A percentile compares a stretch with the other conserved stretches of the same genome.
phyloP scores from a whole-genome alignment of 306 rosid genomes.

The Cucurbita ficifolia region DNA sequence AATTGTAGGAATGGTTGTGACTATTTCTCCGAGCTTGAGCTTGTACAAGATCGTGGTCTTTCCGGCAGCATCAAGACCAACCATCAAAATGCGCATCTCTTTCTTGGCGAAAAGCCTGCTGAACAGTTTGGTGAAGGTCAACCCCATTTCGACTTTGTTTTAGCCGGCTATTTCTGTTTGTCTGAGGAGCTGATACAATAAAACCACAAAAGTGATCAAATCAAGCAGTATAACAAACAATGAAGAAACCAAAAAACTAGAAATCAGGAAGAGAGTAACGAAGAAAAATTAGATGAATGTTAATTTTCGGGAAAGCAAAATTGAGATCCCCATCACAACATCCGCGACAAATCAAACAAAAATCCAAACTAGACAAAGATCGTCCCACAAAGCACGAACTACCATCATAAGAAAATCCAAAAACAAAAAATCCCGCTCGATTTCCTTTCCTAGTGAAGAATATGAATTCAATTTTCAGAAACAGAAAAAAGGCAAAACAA shows the following conservation, averaged over 20 bases:
- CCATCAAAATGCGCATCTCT: conserved; percentile 66
- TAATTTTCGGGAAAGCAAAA: not conserved
- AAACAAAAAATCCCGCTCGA: not conserved
- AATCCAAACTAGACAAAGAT: not conserved
- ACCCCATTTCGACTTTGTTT: conserved; percentile 31
- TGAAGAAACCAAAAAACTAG: not conserved
- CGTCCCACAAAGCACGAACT: not conserved
- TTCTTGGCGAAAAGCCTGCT: conserved; percentile 57
- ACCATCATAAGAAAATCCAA: not conserved
- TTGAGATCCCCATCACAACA: not conserved
- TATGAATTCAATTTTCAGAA: not conserved
- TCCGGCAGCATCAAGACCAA: conserved; percentile 70
- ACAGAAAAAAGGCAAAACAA: not conserved
- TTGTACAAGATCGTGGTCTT: conserved; percentile 57
- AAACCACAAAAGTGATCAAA: not conserved
- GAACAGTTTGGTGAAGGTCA: conserved; percentile 63
- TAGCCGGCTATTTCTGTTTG: not conserved
- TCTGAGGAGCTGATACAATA: not conserved
- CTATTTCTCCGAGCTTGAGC: conserved; percentile 67
- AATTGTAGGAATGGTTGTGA: conserved; percentile 61
- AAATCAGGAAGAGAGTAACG: not conserved
- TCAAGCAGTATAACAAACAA: not conserved
- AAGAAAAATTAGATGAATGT: not conserved
- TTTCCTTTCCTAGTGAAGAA: not conserved
- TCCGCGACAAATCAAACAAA: not conserved